A percentile compares a stretch with the other conserved stretches of the same genome.
phyloP scores from a whole-genome alignment of 176 grass and related monocot genomes.

The Cocos nucifera region DNA sequence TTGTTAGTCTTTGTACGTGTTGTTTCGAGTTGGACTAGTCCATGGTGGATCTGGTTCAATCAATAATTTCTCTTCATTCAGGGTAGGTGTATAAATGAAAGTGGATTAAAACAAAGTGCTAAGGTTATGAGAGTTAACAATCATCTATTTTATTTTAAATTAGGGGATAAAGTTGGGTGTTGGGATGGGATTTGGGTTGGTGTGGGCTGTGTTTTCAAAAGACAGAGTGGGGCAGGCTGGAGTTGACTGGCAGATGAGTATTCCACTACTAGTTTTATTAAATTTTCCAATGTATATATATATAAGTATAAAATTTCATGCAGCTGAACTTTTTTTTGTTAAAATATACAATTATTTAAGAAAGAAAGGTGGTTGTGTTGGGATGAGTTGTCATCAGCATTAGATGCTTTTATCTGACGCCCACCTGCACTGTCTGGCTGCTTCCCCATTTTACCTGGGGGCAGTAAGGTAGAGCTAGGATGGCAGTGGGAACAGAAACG shows the following conservation, averaged over 20 bases:
- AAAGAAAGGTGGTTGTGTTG: conserved; percentile 27
- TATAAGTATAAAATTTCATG: too few relatives aligned
- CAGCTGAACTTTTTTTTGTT: too few relatives aligned
- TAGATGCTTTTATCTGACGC: conserved; percentile 67
- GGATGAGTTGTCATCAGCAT: conserved; percentile 81
- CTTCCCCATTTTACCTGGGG: not conserved
- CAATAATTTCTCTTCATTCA: too few relatives aligned
- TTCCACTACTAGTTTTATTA: not conserved
- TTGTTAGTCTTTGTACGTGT: too few relatives aligned
- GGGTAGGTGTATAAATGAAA: too few relatives aligned
- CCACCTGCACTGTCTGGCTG: conserved; percentile 51
- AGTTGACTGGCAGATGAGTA: conserved; percentile 22
- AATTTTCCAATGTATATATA: too few relatives aligned
- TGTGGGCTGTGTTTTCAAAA: not conserved
- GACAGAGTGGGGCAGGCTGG: conserved; percentile 15
- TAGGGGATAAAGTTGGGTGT: too few relatives aligned
- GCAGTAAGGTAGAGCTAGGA: not conserved
- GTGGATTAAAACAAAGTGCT: too few relatives aligned
- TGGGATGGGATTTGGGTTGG: not conserved
- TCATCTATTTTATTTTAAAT: too few relatives aligned
- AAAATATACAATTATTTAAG: not conserved
- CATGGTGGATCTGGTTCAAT: too few relatives aligned
- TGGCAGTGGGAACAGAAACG: not conserved
- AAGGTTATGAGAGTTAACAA: too few relatives aligned
- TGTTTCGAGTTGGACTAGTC: too few relatives aligned